Evolutionary conservation across 2,329 filamentous ascomycete genomes (phyloP).

Genomic region (Furcasterigmium furcatum): DNA sequence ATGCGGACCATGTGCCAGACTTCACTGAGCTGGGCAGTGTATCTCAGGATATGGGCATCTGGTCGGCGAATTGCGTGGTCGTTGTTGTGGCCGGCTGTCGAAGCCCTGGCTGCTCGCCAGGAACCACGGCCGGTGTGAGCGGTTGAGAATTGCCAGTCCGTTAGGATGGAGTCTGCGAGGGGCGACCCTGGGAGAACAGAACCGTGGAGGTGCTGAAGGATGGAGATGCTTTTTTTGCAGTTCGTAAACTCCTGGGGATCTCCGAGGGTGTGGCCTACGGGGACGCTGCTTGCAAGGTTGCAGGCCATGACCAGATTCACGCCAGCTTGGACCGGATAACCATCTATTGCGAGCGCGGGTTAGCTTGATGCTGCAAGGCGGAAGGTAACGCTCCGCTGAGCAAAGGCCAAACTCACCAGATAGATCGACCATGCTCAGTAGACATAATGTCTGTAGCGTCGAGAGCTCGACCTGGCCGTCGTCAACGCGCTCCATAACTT

Average conservation of each 20-base stretch:
- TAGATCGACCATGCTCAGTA: constrained; percentile 31
- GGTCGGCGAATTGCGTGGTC: not conserved
- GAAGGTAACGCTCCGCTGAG: no score
- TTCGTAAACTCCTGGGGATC: constrained; percentile 15
- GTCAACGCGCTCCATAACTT: constrained; percentile 25
- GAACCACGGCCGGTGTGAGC: no score
- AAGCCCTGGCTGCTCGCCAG: not conserved
- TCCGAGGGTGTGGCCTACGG: constrained; percentile 10
- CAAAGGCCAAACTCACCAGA: constrained; percentile 26
- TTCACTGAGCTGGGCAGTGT: constrained; percentile 38
- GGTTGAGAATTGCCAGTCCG: not conserved
- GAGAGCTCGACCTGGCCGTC: constrained; percentile 28
- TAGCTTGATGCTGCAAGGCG: no score
- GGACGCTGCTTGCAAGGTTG: constrained; percentile 16
- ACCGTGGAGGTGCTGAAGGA: constrained; percentile 39
- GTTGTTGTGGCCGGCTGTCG: not conserved
- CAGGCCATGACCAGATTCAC: constrained; percentile 17
- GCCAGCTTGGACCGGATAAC: constrained; percentile 17
- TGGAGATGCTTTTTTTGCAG: constrained; percentile 38
- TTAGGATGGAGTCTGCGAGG: not conserved
- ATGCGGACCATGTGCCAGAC: constrained; percentile 43
- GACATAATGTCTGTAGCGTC: constrained; percentile 30
- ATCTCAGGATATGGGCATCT: constrained; percentile 39
- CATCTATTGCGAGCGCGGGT: constrained; percentile 11
- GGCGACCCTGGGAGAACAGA: constrained; percentile 9